Percentiles rank a stretch among this genome's conserved stretches.
Evolutionary conservation across 345 rosid species (phyloP).

Genomic region (Hibiscus mutabilis): DNA sequence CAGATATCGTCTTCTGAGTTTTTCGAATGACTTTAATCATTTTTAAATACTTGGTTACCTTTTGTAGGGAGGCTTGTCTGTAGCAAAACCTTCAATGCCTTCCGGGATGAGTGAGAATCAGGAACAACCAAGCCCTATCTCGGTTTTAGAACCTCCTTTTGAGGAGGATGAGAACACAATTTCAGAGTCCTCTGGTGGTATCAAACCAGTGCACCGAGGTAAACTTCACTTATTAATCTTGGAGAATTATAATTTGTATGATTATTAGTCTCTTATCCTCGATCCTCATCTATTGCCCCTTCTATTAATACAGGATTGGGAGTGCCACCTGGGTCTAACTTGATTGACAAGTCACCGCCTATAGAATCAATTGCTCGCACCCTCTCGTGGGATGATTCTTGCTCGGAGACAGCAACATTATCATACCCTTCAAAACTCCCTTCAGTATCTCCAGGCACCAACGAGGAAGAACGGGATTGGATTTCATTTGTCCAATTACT

Average conservation of each 20-base stretch:
- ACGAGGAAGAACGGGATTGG: constrained; percentile 64
- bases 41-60: constrained; percentile 11
- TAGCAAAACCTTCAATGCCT: constrained; percentile 32
- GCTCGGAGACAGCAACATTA: constrained; percentile 27
- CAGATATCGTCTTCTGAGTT: neutral
- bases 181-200: constrained; percentile 33
- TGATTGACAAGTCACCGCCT: constrained; percentile 76
- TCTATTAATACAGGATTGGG: constrained; percentile 37
- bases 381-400: constrained; percentile 53
- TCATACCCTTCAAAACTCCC: constrained; percentile 33
- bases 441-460: constrained; percentile 18
- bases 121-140: constrained; percentile 93
- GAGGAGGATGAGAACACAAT: constrained; percentile 52
- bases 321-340: constrained; percentile 42
- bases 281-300: neutral
- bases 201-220: constrained; percentile 41
- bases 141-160: constrained; percentile 68
- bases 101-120: constrained; percentile 49
- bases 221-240: constrained; percentile 2
- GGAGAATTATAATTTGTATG: neutral
- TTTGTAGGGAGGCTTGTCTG: constrained; percentile 48
- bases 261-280: neutral
- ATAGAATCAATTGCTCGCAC: constrained; percentile 65
- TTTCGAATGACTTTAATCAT: neutral
- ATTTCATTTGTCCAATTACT: constrained; percentile 43